Conservation (phyloP, 495 filamentous ascomycete genomes). For the Talaromyces ruber region DNA sequence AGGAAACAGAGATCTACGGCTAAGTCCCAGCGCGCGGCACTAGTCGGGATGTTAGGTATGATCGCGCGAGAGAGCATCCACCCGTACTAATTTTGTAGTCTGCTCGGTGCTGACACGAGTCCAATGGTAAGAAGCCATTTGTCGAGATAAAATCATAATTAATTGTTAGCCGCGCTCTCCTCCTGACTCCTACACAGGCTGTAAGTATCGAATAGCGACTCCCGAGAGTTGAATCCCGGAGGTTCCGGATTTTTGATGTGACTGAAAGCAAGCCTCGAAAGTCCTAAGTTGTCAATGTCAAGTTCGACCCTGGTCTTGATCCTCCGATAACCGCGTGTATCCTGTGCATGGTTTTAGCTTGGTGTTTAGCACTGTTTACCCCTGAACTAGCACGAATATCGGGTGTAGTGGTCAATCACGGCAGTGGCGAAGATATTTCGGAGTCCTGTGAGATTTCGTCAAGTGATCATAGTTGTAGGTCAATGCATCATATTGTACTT, state of each 20-base stretch:
- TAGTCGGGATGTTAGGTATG: slow-evolving; percentile 3
- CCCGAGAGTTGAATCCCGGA: neutral
- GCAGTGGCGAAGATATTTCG: neutral
- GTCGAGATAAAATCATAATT: neutral
- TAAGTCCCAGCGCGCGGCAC: neutral
- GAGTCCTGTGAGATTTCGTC: neutral
- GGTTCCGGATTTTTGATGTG: neutral
- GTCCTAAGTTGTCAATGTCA: neutral
- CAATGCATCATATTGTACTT: neutral
- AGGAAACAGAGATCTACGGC: neutral
- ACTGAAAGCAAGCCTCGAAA: neutral
- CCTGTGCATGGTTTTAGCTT: neutral
- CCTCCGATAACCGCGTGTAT: neutral
- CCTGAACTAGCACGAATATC: neutral
- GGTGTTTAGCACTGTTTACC: neutral
- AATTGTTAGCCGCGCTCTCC: neutral
- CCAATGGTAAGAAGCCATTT: neutral
- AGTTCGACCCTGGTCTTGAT: neutral
- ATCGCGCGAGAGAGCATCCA: neutral
- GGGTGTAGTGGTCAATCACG: neutral
- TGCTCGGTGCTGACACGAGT: neutral
- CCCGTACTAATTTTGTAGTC: slow-evolving; percentile 1
- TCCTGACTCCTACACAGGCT: neutral
- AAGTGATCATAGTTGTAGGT: neutral
- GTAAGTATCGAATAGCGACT: neutral